Evolutionary conservation across 108 stramenopile genomes (phyloP), one percentile per base, ranked within the genome.

Genomic region (Licmophora abbreviata): DNA sequence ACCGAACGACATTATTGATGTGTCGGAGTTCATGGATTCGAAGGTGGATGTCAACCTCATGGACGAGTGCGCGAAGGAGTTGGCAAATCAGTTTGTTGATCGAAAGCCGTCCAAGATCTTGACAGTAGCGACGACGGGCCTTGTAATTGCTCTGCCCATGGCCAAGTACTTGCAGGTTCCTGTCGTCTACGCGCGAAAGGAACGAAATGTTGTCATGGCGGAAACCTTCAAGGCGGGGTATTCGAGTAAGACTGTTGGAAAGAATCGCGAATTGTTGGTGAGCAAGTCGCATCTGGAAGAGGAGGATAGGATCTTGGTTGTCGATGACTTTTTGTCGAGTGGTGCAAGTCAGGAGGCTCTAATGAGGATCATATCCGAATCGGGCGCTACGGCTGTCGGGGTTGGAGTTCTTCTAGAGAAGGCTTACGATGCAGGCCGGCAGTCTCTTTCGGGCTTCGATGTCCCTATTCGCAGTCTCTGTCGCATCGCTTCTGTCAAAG

Each of bases 1-100:
- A 24, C 88, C 87, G 24, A 89, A 89, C 47, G 68, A 88, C 48
- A 93, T 93, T 34, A 77, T 93, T 35, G 92, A 93, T 57, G 92
- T 93, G 3, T 81, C 78, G 8, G 58, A 73, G 12, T 93, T 93
- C 51, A 87, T 93, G 92, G 91, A 93, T 64, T 64, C 76, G 11
- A 63, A 58, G 32, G 74, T 92, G 14, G 91, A 92, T 68, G 84
- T 86, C 1, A 76, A 85, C 49, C 54, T 93, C 25, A 93, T 93
- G 86, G 86, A 93, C 57, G 77, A 79, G 24, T 93, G 91, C 59
- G 91, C 75, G 8, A 66, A 79, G 44, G 44, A 46, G 26, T 61
- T 72, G 71, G 74, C 91, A 17, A 56, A 79, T 5, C 79, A 84
- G 10, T 93, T 85, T 41, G 37, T 69, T 21, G 21, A 60, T 17